A percentile compares a stretch with the other conserved stretches of the same genome.
Conservation (phyloP, 257 asterid species). For the Ocimum tenuiflorum region DNA sequence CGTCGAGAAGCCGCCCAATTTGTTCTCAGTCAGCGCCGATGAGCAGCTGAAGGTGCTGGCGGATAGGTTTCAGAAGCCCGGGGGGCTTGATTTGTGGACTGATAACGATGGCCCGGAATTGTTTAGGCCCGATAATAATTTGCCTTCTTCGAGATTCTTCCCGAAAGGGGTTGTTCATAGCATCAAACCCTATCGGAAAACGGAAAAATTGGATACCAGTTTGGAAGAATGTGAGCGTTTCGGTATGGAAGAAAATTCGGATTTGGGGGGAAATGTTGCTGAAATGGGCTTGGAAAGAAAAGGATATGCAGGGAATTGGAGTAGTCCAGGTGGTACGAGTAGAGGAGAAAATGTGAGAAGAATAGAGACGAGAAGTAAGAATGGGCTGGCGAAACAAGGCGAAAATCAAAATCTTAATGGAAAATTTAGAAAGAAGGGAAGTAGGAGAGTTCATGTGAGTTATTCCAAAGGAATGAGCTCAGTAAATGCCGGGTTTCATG, state of each 20-base stretch:
- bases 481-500: neutral
- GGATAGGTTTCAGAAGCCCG: constrained; percentile 91
- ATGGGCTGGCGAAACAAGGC: constrained; percentile 19
- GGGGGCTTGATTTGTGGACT: constrained; percentile 93
- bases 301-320: constrained; percentile 10
- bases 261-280: constrained; percentile 6
- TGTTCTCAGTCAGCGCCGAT: constrained; percentile 86
- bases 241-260: constrained; percentile 6
- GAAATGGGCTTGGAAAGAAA: constrained; percentile 14
- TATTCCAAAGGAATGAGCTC: constrained; percentile 23
- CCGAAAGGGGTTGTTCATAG: constrained; percentile 95
- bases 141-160: constrained; percentile 73
- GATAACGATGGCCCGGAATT: constrained; percentile 86
- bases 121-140: constrained; percentile 45
- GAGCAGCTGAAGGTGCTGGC: constrained; percentile 93
- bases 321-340: constrained; percentile 9
- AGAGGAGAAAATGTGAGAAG: constrained; percentile 25
- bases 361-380: neutral
- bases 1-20: constrained; percentile 70
- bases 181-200: constrained; percentile 49
- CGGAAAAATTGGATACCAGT: constrained; percentile 16
- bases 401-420: constrained; percentile 24
- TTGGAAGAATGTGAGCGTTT: constrained; percentile 21
- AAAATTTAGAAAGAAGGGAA: constrained; percentile 22
- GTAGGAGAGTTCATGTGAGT: neutral